Conservation (phyloP, 2,329 filamentous ascomycete genomes). For the Scortechinia acanthostroma region DNA sequence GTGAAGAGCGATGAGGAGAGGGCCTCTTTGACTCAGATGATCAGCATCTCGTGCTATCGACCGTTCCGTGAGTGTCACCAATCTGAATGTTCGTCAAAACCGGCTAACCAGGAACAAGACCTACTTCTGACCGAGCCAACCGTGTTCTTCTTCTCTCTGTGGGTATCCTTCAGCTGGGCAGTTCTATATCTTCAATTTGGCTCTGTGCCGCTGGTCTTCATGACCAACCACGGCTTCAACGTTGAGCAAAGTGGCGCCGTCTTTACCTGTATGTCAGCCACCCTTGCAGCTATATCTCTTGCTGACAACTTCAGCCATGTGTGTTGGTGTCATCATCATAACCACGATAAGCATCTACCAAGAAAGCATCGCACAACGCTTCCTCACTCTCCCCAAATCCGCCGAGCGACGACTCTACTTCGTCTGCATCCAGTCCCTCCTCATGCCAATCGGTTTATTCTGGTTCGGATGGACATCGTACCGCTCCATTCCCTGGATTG, state of each 20-base stretch:
- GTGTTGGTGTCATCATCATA: constrained; percentile 56
- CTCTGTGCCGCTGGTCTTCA: constrained; percentile 73
- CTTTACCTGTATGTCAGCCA: constrained; percentile 39
- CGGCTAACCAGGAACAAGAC: constrained; percentile 21
- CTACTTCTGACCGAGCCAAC: constrained; percentile 71
- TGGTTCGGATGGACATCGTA: constrained; percentile 71
- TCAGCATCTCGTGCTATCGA: constrained; percentile 66
- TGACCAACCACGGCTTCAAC: constrained; percentile 59
- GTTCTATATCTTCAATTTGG: constrained; percentile 80
- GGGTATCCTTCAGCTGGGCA: constrained; percentile 86
- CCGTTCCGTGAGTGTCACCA: constrained; percentile 53
- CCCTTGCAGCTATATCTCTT: constrained; percentile 13
- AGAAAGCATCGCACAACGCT: constrained; percentile 32
- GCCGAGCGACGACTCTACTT: constrained; percentile 81
- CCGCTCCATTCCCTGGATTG: constrained; percentile 61
- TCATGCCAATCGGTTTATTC: constrained; percentile 70
- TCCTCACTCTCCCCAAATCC: constrained; percentile 32
- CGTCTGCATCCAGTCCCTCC: constrained; percentile 65
- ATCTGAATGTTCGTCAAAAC: neutral
- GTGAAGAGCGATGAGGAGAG: constrained; percentile 74
- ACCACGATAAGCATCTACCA: constrained; percentile 67
- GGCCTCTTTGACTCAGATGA: constrained; percentile 59
- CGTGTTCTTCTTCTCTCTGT: constrained; percentile 80
- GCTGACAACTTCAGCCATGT: constrained; percentile 39
- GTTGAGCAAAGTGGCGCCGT: constrained; percentile 62